Percentiles rank a stretch among this genome's conserved stretches.
These are phyloP conservation scores for Nitzschia inconspicua DNA, from an alignment of 108 stramenopile species.

Conservation along the genomic window DNA sequence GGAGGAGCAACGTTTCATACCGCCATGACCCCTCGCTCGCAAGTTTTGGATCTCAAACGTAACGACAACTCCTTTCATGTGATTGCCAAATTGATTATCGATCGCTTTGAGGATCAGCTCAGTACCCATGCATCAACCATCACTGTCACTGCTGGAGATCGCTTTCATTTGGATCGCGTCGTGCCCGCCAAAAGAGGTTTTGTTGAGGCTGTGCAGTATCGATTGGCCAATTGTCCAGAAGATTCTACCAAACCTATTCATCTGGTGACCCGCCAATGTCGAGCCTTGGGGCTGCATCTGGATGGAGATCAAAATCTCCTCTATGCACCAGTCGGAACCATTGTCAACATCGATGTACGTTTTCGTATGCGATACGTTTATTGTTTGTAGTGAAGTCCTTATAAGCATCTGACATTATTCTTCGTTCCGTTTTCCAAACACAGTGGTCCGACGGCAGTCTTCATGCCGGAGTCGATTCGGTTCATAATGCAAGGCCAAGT, in stretches of 20 bases:
- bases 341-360: slow-evolving; percentile 19
- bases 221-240: slow-evolving; percentile 34
- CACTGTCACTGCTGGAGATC: slow-evolving; percentile 42
- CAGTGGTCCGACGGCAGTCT: no score
- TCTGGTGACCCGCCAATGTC: slow-evolving; percentile 57
- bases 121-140: slow-evolving; percentile 18
- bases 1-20: no score
- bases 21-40: background rate
- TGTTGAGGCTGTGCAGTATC: slow-evolving; percentile 61
- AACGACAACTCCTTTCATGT: slow-evolving; percentile 77
- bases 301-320: slow-evolving; percentile 52
- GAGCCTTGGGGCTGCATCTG: slow-evolving; percentile 59
- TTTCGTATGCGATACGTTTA: no score
- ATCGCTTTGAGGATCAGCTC: slow-evolving; percentile 45
- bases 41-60: slow-evolving; percentile 45
- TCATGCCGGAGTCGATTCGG: no score
- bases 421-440: no score
- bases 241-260: slow-evolving; percentile 29
- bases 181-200: slow-evolving; percentile 50
- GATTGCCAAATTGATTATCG: slow-evolving; percentile 59
- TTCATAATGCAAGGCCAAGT: slow-evolving; percentile 8
- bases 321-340: slow-evolving; percentile 29
- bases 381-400: no score
- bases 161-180: slow-evolving; percentile 48
- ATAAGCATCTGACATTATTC: no score